A percentile compares a stretch with the other conserved stretches of the same genome.
Conservation (phyloP, 306 rosid genomes). For the Inga oerstediana region DNA sequence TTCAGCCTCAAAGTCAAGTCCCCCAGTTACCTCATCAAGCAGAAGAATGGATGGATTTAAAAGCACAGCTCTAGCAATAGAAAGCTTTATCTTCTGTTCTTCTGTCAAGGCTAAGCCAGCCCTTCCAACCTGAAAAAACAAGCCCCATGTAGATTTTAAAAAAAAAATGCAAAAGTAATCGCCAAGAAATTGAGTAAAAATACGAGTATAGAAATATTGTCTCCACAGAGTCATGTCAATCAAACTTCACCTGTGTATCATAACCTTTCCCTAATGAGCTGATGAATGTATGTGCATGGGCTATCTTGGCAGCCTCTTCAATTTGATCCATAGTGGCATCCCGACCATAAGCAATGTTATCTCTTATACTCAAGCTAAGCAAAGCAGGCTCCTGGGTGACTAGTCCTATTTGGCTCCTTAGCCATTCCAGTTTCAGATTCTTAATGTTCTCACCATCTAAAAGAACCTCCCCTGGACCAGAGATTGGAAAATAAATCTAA, state of each 20-base stretch:
- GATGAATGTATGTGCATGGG: constrained; percentile 97
- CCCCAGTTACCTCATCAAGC: constrained; percentile 99
- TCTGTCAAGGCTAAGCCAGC: constrained; percentile 90
- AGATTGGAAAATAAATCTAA: constrained; percentile 36
- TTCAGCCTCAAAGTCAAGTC: constrained; percentile 99
- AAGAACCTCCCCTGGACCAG: constrained; percentile 98
- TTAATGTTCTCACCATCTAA: constrained; percentile 98
- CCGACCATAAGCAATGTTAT: constrained; percentile 98
- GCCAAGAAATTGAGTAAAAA: constrained; percentile 21
- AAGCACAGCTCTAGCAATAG: constrained; percentile 98
- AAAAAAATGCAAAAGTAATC: constrained; percentile 15
- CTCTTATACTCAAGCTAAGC: constrained; percentile 95
- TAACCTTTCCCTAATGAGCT: constrained; percentile 85
- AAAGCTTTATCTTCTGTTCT: constrained; percentile 95
- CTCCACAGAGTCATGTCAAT: constrained; percentile 26
- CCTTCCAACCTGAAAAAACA: constrained; percentile 85
- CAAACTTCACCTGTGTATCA: constrained; percentile 82
- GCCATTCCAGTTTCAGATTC: constrained; percentile 91
- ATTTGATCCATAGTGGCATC: constrained; percentile 90
- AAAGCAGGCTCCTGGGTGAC: constrained; percentile 99
- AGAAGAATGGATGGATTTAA: constrained; percentile 92
- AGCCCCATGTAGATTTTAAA: constrained; percentile 8
- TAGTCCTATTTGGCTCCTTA: constrained; percentile 95
- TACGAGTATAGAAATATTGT: constrained; percentile 19
- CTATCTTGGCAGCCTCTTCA: constrained; percentile 99